These are phyloP conservation scores for Aspergillus terreus DNA, from an alignment of 2,329 filamentous ascomycete genomes.

Conservation along the genomic window DNA sequence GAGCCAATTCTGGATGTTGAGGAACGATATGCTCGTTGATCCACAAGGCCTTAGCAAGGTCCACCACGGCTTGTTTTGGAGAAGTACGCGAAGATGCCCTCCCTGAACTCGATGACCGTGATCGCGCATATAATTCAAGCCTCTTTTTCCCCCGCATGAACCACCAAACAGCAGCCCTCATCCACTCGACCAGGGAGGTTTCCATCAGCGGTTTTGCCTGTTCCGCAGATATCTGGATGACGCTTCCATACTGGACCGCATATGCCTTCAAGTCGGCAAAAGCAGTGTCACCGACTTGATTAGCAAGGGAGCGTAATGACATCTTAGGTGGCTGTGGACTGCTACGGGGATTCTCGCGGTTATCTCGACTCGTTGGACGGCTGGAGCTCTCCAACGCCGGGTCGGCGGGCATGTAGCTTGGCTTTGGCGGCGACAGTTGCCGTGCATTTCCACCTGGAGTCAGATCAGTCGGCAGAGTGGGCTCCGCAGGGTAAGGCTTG, in stretches of 20 bases:
- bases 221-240: constrained; percentile 77
- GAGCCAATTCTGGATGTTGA: constrained; percentile 35
- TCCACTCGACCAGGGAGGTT: constrained; percentile 63
- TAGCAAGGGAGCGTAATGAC: constrained; percentile 35
- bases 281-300: constrained; percentile 59
- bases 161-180: constrained; percentile 80
- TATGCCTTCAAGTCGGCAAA: constrained; percentile 66
- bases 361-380: constrained; percentile 15
- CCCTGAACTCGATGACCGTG: constrained; percentile 54
- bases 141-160: constrained; percentile 76
- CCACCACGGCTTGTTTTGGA: constrained; percentile 72
- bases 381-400: constrained; percentile 6
- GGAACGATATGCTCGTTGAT: constrained; percentile 51
- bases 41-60: constrained; percentile 84
- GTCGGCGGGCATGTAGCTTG: constrained; percentile 8
- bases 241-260: constrained; percentile 68
- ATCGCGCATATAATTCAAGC: constrained; percentile 68
- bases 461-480: constrained; percentile 21
- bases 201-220: constrained; percentile 63
- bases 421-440: constrained; percentile 17
- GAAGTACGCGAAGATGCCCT: constrained; percentile 44
- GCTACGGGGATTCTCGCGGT: constrained; percentile 12
- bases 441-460: constrained; percentile 18
- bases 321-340: constrained; percentile 27
- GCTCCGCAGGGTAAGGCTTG: constrained; percentile 20